phyloP scores from a whole-genome alignment of 2,329 filamentous ascomycete species.

The Colletotrichum sp. region DNA sequence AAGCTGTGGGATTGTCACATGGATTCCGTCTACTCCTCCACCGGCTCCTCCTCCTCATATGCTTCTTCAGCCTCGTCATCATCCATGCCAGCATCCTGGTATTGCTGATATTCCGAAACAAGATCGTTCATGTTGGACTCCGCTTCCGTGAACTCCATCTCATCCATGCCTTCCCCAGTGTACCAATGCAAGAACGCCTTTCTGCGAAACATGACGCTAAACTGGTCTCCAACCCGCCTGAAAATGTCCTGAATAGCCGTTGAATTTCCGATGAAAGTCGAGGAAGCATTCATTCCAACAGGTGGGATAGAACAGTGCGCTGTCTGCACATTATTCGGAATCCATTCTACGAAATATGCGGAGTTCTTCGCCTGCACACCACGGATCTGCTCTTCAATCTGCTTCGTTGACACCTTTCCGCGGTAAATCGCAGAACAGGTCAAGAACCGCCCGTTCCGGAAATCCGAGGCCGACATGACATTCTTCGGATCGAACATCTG shows the following conservation, averaged over 20 bases:
- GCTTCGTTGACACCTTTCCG: constrained; percentile 99
- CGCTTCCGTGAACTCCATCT: constrained; percentile 99
- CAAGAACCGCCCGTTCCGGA: constrained; percentile 98
- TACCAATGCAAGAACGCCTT: constrained; percentile 99
- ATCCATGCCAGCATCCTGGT: constrained; percentile 93
- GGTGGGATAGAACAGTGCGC: constrained; percentile 98
- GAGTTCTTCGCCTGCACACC: constrained; percentile 99
- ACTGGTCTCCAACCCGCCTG: constrained; percentile 99
- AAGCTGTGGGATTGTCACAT: no score
- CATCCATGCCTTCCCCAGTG: constrained; percentile 99
- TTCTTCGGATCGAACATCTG: constrained; percentile 99
- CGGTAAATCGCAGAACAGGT: constrained; percentile 99
- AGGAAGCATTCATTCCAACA: constrained; percentile 96
- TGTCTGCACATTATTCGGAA: constrained; percentile 99
- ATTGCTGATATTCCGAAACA: constrained; percentile 99
- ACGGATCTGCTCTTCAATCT: constrained; percentile 99
- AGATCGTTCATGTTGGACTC: constrained; percentile 99
- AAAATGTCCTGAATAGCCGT: constrained; percentile 99
- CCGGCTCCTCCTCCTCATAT: constrained; percentile 84
- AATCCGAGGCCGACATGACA: constrained; percentile 99
- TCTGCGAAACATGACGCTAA: constrained; percentile 99
- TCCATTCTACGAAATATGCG: constrained; percentile 99
- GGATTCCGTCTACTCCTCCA: no score
- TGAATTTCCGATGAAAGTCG: constrained; percentile 98
- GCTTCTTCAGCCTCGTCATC: constrained; percentile 92